A percentile compares a stretch with the other conserved stretches of the same genome.
Evolutionary conservation across 495 filamentous ascomycete species (phyloP).

Genomic region (Penicillium flavigenum): DNA sequence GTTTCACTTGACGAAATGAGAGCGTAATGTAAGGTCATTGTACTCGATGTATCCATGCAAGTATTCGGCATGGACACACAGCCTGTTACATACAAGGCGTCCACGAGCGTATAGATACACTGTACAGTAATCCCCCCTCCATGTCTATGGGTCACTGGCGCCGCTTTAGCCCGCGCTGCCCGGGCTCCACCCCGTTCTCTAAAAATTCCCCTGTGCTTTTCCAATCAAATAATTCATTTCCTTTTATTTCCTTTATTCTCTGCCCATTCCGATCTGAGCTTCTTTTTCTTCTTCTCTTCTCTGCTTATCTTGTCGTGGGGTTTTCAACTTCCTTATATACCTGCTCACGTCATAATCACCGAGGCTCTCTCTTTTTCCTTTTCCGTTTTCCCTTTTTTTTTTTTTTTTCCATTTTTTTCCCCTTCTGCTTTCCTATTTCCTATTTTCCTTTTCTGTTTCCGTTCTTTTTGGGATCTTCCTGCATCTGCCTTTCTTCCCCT

Average conservation of each 20-base stretch:
- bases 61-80: not conserved
- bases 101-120: not conserved
- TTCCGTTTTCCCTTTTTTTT: constrained; percentile 18
- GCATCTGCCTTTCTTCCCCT: constrained; percentile 19
- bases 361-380: constrained; percentile 29
- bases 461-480: constrained; percentile 5
- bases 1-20: constrained; percentile 3
- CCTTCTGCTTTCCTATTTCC: constrained; percentile 15
- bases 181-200: constrained; percentile 26
- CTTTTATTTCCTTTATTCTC: constrained; percentile 16
- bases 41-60: not conserved
- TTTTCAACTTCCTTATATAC: constrained; percentile 6
- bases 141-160: constrained; percentile 45
- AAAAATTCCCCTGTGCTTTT: constrained; percentile 17
- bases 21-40: constrained; percentile 4
- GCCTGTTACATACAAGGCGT: not conserved
- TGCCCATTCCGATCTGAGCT: constrained; percentile 15
- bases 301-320: constrained; percentile 12
- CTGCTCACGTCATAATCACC: constrained; percentile 41
- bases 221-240: constrained; percentile 30
- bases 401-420: constrained; percentile 17
- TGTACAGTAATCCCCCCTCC: constrained; percentile 31
- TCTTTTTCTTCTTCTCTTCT: constrained; percentile 16
- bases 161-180: constrained; percentile 32
- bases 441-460: constrained; percentile 19